Evolutionary conservation across 176 grass and related monocot genomes (phyloP), one percentile per base, ranked within the genome.

Genomic region (Aechmea fasciata): DNA sequence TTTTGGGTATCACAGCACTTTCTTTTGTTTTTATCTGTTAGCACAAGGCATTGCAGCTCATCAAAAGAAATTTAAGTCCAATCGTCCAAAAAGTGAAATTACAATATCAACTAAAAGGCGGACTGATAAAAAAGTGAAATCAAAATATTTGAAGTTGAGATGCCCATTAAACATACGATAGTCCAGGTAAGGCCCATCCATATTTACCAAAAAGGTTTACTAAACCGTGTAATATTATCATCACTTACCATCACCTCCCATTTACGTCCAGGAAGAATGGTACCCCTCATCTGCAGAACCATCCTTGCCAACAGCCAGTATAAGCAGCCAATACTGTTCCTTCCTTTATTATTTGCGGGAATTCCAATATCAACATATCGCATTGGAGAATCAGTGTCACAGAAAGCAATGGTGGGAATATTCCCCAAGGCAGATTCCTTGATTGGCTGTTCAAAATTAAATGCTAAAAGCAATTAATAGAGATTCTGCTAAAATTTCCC

Each of bases 281-380:
- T 96, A 25, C 91, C 84, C 72, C 87, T 84, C 87, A 96, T 96
- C 55, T 86, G 83, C 70, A 96, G 79, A 73, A 96, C 84, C 87
- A 96, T 96, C 77, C 91, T 89, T 6, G 84, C 91, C 79, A 96
- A 71, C 41, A 96, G 79, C 91, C 91, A 96, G 82, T 85, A 96
- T 14, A 96, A 80, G 77, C 91, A 96, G 0, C 91, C 91, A 67
- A 96, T 96, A 72, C 84, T 91, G 82, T 85, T 72, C 73, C 83
- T 88, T 33, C 87, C 91, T 73, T 96, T 96, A 82, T 96, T 96
- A 77, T 96, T 96, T 48, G 91, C 73, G 2, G 91, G 87, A 78
- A 96, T 96, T 62, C 87, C 91, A 0, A 96, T 91, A 75, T 96
- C 91, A 0, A 96, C 87, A 24, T 96, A 96, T 12, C 87, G 83